Evolutionary conservation across 495 filamentous ascomycete genomes (phyloP).

Genomic region (Geopyxis carbonaria): DNA sequence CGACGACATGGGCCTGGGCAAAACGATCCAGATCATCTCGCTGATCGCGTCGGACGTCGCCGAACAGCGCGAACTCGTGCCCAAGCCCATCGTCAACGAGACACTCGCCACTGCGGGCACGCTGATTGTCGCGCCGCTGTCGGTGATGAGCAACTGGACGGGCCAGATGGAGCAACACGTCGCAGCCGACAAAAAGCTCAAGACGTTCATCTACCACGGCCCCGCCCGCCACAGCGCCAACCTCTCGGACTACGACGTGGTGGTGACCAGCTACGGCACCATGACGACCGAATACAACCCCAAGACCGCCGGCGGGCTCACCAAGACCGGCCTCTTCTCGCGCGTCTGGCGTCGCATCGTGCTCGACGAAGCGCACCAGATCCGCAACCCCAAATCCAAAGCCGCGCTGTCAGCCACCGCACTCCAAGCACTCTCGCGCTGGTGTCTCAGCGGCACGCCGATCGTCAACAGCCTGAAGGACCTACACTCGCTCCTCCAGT

Average conservation of each 20-base stretch:
- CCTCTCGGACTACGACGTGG: conserved; percentile 43
- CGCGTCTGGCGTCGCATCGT: conserved; percentile 67
- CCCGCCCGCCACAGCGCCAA: conserved; percentile 36
- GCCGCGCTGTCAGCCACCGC: conserved; percentile 47
- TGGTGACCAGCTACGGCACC: conserved; percentile 64
- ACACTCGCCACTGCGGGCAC: conserved; percentile 24
- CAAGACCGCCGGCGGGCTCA: conserved; percentile 2
- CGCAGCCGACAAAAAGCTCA: conserved; percentile 38
- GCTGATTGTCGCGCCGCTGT: conserved; percentile 66
- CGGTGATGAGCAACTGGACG: conserved; percentile 87
- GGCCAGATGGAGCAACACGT: conserved; percentile 66
- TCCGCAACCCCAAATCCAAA: conserved; percentile 63
- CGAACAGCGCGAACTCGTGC: conserved; percentile 11
- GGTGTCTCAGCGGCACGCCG: conserved; percentile 69
- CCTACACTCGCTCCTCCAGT: conserved; percentile 63
- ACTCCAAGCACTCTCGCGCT: conserved; percentile 54
- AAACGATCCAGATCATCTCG: conserved; percentile 78
- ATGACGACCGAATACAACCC: conserved; percentile 29
- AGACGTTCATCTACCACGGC: conserved; percentile 63
- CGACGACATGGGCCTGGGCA: conserved; percentile 91
- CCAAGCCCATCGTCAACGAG: conserved; percentile 14
- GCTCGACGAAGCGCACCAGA: conserved; percentile 74
- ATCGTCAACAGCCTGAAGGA: conserved; percentile 53
- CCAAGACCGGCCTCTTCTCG: conserved; percentile 37
- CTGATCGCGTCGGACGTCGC: conserved; percentile 46